Evolutionary conservation across 176 grass and related monocot genomes (phyloP).

Genomic region (Musa beccarii): DNA sequence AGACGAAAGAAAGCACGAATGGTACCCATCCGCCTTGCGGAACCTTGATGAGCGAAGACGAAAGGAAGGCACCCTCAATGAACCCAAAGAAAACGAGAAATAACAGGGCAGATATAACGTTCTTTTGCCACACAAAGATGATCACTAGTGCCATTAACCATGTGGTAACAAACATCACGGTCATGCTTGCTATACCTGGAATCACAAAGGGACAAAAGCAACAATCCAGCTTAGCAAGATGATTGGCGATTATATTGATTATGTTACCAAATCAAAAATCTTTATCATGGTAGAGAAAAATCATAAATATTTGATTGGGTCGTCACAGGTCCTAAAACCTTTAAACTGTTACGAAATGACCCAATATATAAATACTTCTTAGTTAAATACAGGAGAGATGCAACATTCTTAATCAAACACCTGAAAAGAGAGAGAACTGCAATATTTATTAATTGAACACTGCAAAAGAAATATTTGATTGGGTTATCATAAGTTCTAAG

Average conservation of each 20-base stretch:
- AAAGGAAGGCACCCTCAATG: slow-evolving; percentile 39
- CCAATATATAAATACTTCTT: no score
- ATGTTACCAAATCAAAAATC: background rate
- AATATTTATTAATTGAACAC: no score
- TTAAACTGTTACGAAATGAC: no score
- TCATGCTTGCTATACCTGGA: slow-evolving; percentile 53
- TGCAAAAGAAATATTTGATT: no score
- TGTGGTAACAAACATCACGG: slow-evolving; percentile 63
- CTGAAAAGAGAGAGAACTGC: no score
- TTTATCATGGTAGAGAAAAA: no score
- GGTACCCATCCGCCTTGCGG: slow-evolving; percentile 65
- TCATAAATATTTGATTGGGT: no score
- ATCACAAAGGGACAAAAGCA: slow-evolving; percentile 11
- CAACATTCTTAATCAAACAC: no score
- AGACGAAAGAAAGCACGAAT: slow-evolving; percentile 37
- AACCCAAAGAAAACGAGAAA: slow-evolving; percentile 52
- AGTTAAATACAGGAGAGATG: no score
- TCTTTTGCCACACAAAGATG: slow-evolving; percentile 63
- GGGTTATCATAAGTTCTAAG: no score
- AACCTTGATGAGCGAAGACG: slow-evolving; percentile 44
- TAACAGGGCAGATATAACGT: slow-evolving; percentile 23
- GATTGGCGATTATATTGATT: background rate
- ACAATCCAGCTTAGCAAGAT: background rate
- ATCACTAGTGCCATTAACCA: slow-evolving; percentile 60
- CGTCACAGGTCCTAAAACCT: no score